Conservation (phyloP, 768 basidiomycete genomes). For the Phanerochaete sordida region DNA sequence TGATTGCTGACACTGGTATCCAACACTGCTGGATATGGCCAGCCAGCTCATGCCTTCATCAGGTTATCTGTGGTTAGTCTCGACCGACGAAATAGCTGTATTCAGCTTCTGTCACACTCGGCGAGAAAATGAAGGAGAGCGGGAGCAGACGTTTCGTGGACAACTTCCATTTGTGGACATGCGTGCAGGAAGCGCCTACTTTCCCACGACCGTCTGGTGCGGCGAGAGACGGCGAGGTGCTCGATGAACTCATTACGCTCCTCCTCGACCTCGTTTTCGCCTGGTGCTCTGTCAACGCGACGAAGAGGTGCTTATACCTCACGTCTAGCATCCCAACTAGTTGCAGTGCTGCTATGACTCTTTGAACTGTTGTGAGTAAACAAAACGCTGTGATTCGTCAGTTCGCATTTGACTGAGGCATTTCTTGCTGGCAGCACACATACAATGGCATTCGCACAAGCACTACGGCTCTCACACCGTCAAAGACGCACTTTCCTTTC, state of each 20-base stretch:
- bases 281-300: not conserved
- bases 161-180: not conserved
- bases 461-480: slow-evolving; percentile 49
- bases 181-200: not conserved
- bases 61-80: too few species aligned
- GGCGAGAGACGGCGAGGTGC: not conserved
- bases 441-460: slow-evolving; percentile 57
- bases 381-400: not conserved
- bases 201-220: not conserved
- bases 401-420: not conserved
- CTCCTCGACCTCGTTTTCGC: not conserved
- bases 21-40: too few species aligned
- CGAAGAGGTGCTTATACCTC: not conserved
- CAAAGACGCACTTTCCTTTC: slow-evolving; percentile 73
- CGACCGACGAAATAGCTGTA: too few species aligned
- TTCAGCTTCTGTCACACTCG: too few species aligned
- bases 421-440: not conserved
- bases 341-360: not conserved
- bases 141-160: not conserved
- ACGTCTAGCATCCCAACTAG: not conserved
- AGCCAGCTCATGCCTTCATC: too few species aligned
- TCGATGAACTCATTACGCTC: not conserved
- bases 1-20: too few species aligned
- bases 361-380: not conserved
- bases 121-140: too few species aligned